Evolutionary conservation across 164 flowering plant species (phyloP).

Genomic region (Macadamia integrifolia): DNA sequence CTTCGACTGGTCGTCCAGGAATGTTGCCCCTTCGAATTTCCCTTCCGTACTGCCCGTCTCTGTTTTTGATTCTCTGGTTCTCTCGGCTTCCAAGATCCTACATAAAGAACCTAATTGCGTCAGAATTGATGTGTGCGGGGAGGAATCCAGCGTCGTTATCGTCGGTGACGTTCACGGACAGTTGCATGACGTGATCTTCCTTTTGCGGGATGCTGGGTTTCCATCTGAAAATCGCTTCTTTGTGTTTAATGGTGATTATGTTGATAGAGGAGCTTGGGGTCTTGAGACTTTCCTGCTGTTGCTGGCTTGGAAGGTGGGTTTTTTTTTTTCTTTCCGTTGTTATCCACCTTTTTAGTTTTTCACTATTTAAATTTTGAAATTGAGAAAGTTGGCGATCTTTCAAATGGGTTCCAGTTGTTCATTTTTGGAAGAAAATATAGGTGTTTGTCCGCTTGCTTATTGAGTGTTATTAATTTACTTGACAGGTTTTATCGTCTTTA

Average conservation of each 20-base stretch:
- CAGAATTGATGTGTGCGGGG: slow-evolving; percentile 29
- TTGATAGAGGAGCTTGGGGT: slow-evolving; percentile 98
- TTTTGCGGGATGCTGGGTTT: slow-evolving; percentile 61
- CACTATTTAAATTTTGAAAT: too few species aligned
- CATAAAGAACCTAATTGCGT: slow-evolving; percentile 90
- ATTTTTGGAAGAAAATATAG: slow-evolving; percentile 2
- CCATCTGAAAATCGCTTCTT: slow-evolving; percentile 58
- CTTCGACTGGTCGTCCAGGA: slow-evolving; percentile 75
- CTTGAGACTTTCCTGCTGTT: slow-evolving; percentile 76
- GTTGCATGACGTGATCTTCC: slow-evolving; percentile 64
- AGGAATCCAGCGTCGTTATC: slow-evolving; percentile 52
- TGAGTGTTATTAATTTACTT: background rate
- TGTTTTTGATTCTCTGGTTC: slow-evolving; percentile 57
- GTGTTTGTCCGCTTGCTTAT: background rate
- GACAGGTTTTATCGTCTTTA: too few species aligned
- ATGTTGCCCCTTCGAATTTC: slow-evolving; percentile 51
- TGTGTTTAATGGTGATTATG: slow-evolving; percentile 97
- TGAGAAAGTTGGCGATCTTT: background rate
- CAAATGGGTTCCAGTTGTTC: background rate
- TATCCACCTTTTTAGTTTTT: background rate
- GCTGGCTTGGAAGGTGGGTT: slow-evolving; percentile 81
- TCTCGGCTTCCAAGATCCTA: slow-evolving; percentile 73
- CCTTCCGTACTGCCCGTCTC: slow-evolving; percentile 65
- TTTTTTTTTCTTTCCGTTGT: background rate
- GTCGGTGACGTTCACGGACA: slow-evolving; percentile 98